These are phyloP conservation scores for Rugosomyces carneus DNA, from an alignment of 1,284 basidiomycete species.

Conservation along the genomic window DNA sequence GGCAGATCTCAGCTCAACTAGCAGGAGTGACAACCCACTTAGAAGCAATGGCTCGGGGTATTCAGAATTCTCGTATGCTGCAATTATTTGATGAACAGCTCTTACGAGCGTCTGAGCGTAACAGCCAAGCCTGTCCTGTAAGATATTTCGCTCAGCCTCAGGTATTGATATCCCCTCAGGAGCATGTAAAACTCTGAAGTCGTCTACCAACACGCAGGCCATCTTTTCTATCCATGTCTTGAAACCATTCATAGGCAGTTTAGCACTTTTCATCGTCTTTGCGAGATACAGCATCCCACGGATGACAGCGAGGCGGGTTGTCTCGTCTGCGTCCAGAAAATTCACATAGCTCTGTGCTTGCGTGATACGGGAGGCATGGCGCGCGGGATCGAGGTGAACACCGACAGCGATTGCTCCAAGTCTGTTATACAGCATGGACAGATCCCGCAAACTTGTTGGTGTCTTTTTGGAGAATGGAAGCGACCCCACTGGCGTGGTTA, in stretches of 20 bases:
- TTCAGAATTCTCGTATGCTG: constrained; percentile 36
- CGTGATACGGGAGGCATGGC: constrained; percentile 48
- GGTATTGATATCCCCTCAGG: constrained; percentile 7
- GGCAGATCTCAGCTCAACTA: neutral
- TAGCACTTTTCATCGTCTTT: constrained; percentile 59
- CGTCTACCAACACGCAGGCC: constrained; percentile 50
- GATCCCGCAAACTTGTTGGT: constrained; percentile 50
- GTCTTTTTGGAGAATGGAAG: constrained; percentile 57
- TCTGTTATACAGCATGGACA: constrained; percentile 85
- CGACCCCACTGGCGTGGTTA: constrained; percentile 71
- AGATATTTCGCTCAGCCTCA: constrained; percentile 8
- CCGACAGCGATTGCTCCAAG: constrained; percentile 76
- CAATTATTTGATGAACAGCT: constrained; percentile 56
- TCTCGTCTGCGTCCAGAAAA: constrained; percentile 64
- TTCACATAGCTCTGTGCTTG: constrained; percentile 64
- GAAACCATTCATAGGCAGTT: constrained; percentile 48
- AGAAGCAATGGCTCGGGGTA: constrained; percentile 67
- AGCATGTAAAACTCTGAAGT: constrained; percentile 34
- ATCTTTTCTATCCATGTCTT: constrained; percentile 69
- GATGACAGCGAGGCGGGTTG: constrained; percentile 70
- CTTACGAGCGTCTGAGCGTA: constrained; percentile 51
- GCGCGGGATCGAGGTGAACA: constrained; percentile 58
- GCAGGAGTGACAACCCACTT: constrained; percentile 20
- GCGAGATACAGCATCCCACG: constrained; percentile 76
- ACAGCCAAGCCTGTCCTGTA: constrained; percentile 24